Evolutionary conservation across 148 eudicot species (phyloP), one percentile per base, ranked within the genome.

Genomic region (Cornus kousa): DNA sequence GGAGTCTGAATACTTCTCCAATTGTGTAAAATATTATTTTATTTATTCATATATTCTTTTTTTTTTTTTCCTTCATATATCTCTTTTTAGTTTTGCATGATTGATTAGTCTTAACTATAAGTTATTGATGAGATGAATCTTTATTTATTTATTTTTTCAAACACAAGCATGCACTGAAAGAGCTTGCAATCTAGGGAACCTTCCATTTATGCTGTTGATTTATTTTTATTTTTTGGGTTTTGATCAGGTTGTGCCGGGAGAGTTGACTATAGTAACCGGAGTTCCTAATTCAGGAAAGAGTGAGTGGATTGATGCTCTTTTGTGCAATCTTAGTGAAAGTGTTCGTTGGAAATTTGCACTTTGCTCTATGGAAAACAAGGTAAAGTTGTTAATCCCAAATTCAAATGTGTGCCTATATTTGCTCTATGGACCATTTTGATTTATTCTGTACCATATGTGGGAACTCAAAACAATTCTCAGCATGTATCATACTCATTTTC

Each of bases 261-360:
- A 96, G 84, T 82, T 96, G 86, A 96, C 99, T 37, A 76, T 96
- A 76, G 97, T 96, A 62, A 93, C 98, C 5, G 99, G 99, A 83
- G 94, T 96, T 76, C 99, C 99, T 11, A 96, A 96, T 88, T 93
- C 99, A 48, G 99, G 99, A 75, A 96, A 96, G 89, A 96, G 99
- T 76, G 99, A 96, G 84, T 96, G 99, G 99, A 93, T 96, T 85
- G 99, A 96, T 87, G 95, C 99, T 77, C 90, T 96, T 39, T 32
- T 93, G 75, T 90, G 97, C 90, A 96, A 96, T 87, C 92, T 96
- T 39, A 91, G 84, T 86, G 81, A 74, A 74, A 89, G 81, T 82
- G 83, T 77, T 85, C 94, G 92, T 13, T 96, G 98, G 98, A 96
- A 88, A 74, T 96, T 96, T 88, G 98, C 90, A 33, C 94, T 96